Evolutionary conservation across 202 grass and related monocot genomes (phyloP).

Genomic region (Setaria viridis): DNA sequence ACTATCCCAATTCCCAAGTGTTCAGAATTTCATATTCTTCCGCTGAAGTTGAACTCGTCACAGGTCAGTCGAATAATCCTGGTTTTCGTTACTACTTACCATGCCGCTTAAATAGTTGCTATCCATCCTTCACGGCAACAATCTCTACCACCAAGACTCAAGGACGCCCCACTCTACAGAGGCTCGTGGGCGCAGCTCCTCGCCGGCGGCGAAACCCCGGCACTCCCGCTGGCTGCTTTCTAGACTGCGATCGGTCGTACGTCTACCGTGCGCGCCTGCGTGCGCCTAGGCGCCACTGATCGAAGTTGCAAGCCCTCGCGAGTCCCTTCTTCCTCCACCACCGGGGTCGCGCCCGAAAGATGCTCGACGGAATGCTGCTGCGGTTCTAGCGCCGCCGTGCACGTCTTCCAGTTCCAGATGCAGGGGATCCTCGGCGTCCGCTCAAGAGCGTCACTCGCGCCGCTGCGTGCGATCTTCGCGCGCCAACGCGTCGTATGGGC

Average conservation of each 20-base stretch:
- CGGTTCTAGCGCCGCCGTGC: neutral
- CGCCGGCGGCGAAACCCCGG: neutral
- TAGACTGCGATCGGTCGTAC: neutral
- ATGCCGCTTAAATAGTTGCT: too few relatives aligned
- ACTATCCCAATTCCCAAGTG: neutral
- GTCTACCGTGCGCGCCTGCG: neutral
- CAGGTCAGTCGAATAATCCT: neutral
- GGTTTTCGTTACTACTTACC: neutral
- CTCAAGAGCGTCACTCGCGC: neutral
- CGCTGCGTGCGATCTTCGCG: neutral
- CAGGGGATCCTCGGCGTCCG: neutral
- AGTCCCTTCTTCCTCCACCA: neutral
- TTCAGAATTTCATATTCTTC: neutral
- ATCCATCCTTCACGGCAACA: neutral
- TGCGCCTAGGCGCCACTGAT: too few relatives aligned
- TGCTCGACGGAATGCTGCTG: slow-evolving; percentile 49
- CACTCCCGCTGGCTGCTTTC: neutral
- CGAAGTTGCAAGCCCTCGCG: neutral
- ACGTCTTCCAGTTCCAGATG: neutral
- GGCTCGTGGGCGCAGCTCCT: neutral
- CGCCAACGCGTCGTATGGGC: neutral
- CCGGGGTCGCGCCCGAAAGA: neutral
- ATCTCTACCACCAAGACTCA: neutral
- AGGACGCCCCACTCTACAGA: too few relatives aligned
- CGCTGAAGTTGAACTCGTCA: neutral